Evolutionary conservation across 441 rosid genomes (phyloP).

Genomic region (Pelargonium cotyledonis): DNA sequence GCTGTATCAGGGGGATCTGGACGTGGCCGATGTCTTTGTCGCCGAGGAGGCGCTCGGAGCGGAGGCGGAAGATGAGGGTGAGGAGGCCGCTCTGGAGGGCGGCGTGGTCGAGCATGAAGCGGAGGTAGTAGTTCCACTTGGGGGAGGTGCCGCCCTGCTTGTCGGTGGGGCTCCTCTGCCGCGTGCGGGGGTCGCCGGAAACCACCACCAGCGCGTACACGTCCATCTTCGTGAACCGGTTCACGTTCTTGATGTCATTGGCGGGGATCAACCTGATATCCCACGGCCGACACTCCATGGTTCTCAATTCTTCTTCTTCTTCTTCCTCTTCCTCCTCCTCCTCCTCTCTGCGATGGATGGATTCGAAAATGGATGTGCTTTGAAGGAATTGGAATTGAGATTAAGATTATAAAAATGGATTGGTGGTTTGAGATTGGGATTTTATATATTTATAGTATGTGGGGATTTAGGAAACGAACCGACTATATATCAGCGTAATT

Average conservation of each 20-base stretch:
- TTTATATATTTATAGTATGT: no score
- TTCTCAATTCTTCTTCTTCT: no score
- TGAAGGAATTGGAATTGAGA: no score
- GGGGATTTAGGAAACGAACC: no score
- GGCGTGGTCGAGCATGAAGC: neutral
- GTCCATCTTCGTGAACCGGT: neutral
- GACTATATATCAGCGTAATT: no score
- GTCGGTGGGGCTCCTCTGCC: neutral
- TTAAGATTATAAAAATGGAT: no score
- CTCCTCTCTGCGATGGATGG: no score
- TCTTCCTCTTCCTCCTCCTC: no score
- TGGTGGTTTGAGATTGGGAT: no score
- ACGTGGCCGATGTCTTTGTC: neutral
- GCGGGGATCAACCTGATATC: neutral
- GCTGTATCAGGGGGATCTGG: neutral
- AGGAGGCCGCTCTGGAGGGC: neutral
- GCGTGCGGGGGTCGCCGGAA: neutral
- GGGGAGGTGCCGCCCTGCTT: neutral
- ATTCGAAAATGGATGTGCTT: no score
- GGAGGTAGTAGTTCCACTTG: neutral
- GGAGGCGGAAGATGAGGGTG: neutral
- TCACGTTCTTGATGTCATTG: neutral
- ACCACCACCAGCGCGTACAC: neutral
- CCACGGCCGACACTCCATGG: neutral
- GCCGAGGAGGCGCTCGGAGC: neutral